Base-by-base conservation (phyloP, 75 land plant species). In the Azolla pinnata region DNA sequence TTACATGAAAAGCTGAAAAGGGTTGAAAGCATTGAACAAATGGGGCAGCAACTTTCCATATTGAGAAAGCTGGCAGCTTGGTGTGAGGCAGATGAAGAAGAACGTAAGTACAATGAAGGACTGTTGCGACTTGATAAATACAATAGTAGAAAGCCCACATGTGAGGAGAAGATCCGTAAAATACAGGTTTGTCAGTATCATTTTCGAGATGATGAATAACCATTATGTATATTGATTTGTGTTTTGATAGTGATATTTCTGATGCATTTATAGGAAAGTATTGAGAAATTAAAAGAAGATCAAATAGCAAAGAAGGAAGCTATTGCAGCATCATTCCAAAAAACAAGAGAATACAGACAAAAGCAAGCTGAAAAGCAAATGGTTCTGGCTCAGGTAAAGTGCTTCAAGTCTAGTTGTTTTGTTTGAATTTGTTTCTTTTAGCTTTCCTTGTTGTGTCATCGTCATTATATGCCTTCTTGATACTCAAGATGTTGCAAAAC, bases 1-100 rank as follows among this genome's bases (percentile, higher is more conserved):
- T 55, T 93, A 64, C 80, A 77, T 55, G 72, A 51, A 18, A 85
- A 93, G 56, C 83, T 93, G 7, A 78, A 64, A 59, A 82, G 62
- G 62, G 84, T 83, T 69, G 87, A 93, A 65, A 64, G 76, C 45
- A 74, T 93, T 19, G 98, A 88, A 65, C 76, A 79, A 66, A 84
- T 87, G 40, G 58, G 79, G 10, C 86, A 75, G 40, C 52, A 81
- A 42, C 67, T 72, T 18, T 75, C 71, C 21, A 67, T 52, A 44
- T 54, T 85, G 44, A 80, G 59, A 56, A 93, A 81, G 54, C 79
- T 78, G 60, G 71, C 85, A 23, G 98, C 98, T 16, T 93, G 98
- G 98, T 72, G 85, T 8, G 79, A 65, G 75, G 95, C 87, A 5
- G 81, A 85, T 73, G 79, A 81, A 50, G 72, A 71, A 1, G 77